phyloP scores from a whole-genome alignment of 2,329 filamentous ascomycete genomes.

The Colletotrichum sp. region DNA sequence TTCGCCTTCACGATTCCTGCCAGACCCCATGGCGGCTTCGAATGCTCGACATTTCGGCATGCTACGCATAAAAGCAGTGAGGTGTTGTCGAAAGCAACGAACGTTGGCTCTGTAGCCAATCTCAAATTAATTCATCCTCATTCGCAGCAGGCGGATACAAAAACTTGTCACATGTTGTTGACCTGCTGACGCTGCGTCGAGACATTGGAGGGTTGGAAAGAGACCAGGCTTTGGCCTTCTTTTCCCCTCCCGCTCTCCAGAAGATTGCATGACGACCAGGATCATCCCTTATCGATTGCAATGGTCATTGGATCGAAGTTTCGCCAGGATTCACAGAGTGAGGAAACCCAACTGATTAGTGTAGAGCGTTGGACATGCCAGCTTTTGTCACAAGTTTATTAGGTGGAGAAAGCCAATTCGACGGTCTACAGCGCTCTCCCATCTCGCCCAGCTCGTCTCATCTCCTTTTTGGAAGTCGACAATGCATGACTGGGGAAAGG shows the following conservation, averaged over 20 bases:
- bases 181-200: background rate
- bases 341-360: background rate
- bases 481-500: background rate
- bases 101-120: background rate
- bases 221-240: background rate
- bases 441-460: constrained; percentile 12
- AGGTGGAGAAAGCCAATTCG: constrained; percentile 17
- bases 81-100: background rate
- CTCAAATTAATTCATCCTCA: background rate
- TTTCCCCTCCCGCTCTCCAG: background rate
- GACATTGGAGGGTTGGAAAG: background rate
- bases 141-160: background rate
- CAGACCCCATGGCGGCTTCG: background rate
- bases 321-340: background rate
- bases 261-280: background rate
- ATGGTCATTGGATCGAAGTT: constrained; percentile 2
- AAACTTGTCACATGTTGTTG: background rate
- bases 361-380: background rate
- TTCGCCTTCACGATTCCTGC: background rate
- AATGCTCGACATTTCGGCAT: too few species aligned
- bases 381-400: constrained; percentile 22
- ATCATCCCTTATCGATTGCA: background rate
- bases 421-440: background rate
- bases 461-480: background rate
- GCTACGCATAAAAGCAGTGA: too few species aligned